Evolutionary conservation across 495 filamentous ascomycete genomes (phyloP), one percentile per base, ranked within the genome.

Genomic region (Lophium mytilinum): DNA sequence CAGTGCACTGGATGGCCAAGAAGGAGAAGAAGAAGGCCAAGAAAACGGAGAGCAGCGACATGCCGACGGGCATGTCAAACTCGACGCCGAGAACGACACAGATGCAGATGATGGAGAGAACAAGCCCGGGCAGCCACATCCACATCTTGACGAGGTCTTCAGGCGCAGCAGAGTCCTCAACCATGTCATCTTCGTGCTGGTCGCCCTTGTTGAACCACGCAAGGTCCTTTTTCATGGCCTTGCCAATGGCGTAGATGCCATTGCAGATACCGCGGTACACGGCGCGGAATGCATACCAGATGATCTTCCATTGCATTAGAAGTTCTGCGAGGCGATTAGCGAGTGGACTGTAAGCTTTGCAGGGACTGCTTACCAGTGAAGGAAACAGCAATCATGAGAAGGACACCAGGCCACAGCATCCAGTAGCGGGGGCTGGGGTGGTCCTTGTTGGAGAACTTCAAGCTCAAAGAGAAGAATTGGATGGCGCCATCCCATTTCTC

Each of bases 11-110:
- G 60, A 85, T 83, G 55, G 80, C 80, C 43, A 87, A 71, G 73
- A 86, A 87, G 12, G 82, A 80, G 68, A 86, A 86, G 66, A 86
- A 66, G 74, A 86, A 83, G 46, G 81, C 80, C 30, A 87, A 70
- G 33, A 86, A 37, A 59, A 80, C 73, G 24, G 83, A 79, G 34
- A 87, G 72, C 49, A 87, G 72, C 12, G 80, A 81, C 53, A 82
- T 69, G 37, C 83, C 83, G 5, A 80, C 73, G 55, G 80, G 71
- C 73, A 83, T 83, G 3, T 80, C 73, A 69, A 77, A 85, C 67
- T 84, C 80, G 17, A 83, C 70, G 42, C 75, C 75, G 62, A 82
- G 75, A 58, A 87, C 75, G 42, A 86, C 66, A 65, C 81, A 83
- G 48, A 70, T 78, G 24, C 76, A 66, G 47, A 80, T 76, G 52